Conservation (phyloP, 129 eudicot genomes). For the Lactuca saligna region DNA sequence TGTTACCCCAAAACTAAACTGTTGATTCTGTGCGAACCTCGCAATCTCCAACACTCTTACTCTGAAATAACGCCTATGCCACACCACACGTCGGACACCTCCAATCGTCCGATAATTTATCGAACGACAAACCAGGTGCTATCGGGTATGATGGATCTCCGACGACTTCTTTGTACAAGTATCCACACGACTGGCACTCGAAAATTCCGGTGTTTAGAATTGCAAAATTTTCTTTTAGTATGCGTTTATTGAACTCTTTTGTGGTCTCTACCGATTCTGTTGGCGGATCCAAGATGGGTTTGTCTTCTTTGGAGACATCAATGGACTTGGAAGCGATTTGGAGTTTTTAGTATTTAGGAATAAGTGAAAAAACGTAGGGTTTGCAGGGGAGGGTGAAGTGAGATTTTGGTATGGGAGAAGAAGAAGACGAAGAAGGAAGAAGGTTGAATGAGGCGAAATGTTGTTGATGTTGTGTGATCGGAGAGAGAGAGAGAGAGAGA, state of each 20-base stretch:
- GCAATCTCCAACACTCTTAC: too few relatives aligned
- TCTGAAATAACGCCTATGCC: too few relatives aligned
- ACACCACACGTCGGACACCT: conserved; percentile 93
- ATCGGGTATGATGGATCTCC: conserved; percentile 88
- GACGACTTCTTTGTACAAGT: conserved; percentile 58
- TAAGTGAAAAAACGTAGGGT: too few relatives aligned
- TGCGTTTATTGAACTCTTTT: conserved; percentile 41
- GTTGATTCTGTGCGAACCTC: too few relatives aligned
- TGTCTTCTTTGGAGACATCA: conserved; percentile 85
- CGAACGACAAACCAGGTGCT: conserved; percentile 83
- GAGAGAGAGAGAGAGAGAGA: too few relatives aligned
- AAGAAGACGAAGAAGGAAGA: too few relatives aligned
- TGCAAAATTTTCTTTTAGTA: conserved; percentile 87
- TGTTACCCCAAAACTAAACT: too few relatives aligned
- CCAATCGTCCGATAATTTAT: conserved; percentile 87
- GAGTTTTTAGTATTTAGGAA: conserved; percentile 35
- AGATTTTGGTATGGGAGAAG: too few relatives aligned
- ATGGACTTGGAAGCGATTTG: conserved; percentile 43
- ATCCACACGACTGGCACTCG: conserved; percentile 92
- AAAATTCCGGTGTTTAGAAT: conserved; percentile 79
- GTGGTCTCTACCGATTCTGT: background rate
- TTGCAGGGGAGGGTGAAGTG: too few relatives aligned
- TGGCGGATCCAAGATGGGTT: conserved; percentile 38
- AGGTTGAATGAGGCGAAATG: too few relatives aligned
- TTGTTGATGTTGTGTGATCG: too few relatives aligned